Base-by-base conservation (phyloP, 352 stramenopile genomes). In the Phytophthora vignae region DNA sequence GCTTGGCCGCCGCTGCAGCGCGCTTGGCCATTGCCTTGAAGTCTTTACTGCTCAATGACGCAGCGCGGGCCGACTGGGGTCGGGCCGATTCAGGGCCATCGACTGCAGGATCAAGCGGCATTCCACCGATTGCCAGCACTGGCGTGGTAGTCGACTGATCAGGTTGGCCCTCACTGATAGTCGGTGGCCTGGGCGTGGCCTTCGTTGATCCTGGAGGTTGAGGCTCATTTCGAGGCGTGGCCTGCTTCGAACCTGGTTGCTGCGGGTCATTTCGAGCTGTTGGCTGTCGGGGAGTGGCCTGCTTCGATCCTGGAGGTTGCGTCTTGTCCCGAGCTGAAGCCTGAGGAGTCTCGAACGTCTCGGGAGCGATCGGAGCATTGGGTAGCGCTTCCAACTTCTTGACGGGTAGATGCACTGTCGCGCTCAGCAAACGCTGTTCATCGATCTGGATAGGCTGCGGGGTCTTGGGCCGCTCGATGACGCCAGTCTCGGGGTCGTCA, bases 401-500 rank as follows among this genome's bases (percentile, higher is more conserved):
- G 1, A 71, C 59, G 0, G 66, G 66, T 27, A 74, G 36, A 66
- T 71, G 60, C 17, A 61, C 57, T 1, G 61, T 75, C 22, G 60
- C 69, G n/a, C 11, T 67, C 14, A 74, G 25, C 10, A 82, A 56
- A 14, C 64, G 55, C 53, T 68, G n/a, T 15, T 79, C 71, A 49
- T 82, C 74, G 44, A 82, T 76, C 22, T 77, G 54, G 33, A 88
- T 69, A 4, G 81, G 78, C 19, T 76, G 78, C 10, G 79, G 82
- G 6, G 86, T 90, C 76, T 82, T 79, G 46, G 82, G 84, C n/a
- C 81, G 79, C 73, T 92, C 84, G 44, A 93, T 93, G 17, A 65
- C 79, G 12, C 86, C 86, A 10, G 74, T 88, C 57, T 86, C 64
- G 4, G 86, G 86, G 49, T 93, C 86, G 54, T 92, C 84, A 2